These are phyloP conservation scores for Crithidia expoeki DNA, from an alignment of 208 protist species.

Conservation along the genomic window DNA sequence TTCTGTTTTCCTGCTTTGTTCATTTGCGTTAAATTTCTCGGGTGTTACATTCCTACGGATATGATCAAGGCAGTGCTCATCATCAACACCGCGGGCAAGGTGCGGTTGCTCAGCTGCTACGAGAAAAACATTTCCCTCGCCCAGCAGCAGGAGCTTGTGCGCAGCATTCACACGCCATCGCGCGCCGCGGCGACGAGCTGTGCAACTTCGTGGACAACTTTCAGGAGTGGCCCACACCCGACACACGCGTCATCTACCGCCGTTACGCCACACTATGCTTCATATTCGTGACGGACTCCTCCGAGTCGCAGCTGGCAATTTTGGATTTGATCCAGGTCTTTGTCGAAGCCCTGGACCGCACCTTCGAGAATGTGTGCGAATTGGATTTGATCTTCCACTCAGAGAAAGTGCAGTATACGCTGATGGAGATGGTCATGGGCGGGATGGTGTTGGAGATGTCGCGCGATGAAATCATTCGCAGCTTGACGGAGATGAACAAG, in stretches of 20 bases:
- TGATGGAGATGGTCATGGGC: constrained; percentile 98
- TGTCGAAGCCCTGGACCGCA: constrained; percentile 96
- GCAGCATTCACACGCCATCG: constrained; percentile 92
- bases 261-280: constrained; percentile 99
- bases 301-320: constrained; percentile 97
- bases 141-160: constrained; percentile 92
- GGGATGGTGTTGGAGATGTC: constrained; percentile 98
- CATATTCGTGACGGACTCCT: constrained; percentile 97
- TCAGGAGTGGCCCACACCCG: constrained; percentile 89
- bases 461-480: constrained; percentile 86
- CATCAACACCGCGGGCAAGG: constrained; percentile 98
- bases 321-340: constrained; percentile 98
- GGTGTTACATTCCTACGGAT: background rate
- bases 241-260: constrained; percentile 96
- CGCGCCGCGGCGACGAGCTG: constrained; percentile 89
- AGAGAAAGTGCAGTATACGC: constrained; percentile 97
- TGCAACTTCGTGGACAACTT: constrained; percentile 98
- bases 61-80: constrained; percentile 98
- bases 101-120: constrained; percentile 96
- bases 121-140: constrained; percentile 76
- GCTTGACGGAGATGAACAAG: constrained; percentile 63
- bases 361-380: constrained; percentile 99
- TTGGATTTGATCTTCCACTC: constrained; percentile 99
- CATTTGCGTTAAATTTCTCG: background rate
- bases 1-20: background rate